A percentile compares a stretch with the other conserved stretches of the same genome.
These are phyloP conservation scores for Colletotrichum brevisporum DNA, from an alignment of 2,329 filamentous ascomycete genomes.

Conservation along the genomic window DNA sequence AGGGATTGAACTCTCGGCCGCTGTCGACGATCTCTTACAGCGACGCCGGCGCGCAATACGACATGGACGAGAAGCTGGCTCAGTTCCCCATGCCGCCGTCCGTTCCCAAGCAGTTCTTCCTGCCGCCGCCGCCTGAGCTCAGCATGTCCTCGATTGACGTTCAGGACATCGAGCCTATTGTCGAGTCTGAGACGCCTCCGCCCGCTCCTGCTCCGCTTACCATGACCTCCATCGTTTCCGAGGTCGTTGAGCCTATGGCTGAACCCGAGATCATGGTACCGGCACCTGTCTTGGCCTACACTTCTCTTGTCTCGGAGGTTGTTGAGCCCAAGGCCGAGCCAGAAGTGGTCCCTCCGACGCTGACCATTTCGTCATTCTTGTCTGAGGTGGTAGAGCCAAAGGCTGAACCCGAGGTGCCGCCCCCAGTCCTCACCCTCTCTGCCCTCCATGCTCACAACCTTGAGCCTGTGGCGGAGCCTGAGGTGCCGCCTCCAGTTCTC, in stretches of 20 bases:
- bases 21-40: slow-evolving; percentile 66
- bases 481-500: slow-evolving; percentile 44
- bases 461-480: slow-evolving; percentile 45
- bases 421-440: slow-evolving; percentile 40
- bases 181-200: slow-evolving; percentile 51
- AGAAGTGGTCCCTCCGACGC: slow-evolving; percentile 43
- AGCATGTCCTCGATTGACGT: slow-evolving; percentile 61
- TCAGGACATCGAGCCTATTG: slow-evolving; percentile 59
- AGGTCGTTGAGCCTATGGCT: slow-evolving; percentile 51
- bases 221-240: slow-evolving; percentile 50
- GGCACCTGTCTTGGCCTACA: slow-evolving; percentile 51
- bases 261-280: slow-evolving; percentile 44
- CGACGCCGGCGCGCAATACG: slow-evolving; percentile 67
- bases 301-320: slow-evolving; percentile 59
- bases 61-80: slow-evolving; percentile 66
- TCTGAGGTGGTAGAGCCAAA: slow-evolving; percentile 57
- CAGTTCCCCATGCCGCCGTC: slow-evolving; percentile 69
- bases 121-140: slow-evolving; percentile 53
- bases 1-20: slow-evolving; percentile 54
- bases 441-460: slow-evolving; percentile 37
- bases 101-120: slow-evolving; percentile 51
- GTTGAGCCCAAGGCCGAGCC: slow-evolving; percentile 53
- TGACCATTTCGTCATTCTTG: slow-evolving; percentile 55
- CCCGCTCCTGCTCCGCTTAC: slow-evolving; percentile 51
- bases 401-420: slow-evolving; percentile 38